These are phyloP conservation scores for Rhododendron mucronatum DNA, from an alignment of 148 eudicot genomes.

Conservation along the genomic window DNA sequence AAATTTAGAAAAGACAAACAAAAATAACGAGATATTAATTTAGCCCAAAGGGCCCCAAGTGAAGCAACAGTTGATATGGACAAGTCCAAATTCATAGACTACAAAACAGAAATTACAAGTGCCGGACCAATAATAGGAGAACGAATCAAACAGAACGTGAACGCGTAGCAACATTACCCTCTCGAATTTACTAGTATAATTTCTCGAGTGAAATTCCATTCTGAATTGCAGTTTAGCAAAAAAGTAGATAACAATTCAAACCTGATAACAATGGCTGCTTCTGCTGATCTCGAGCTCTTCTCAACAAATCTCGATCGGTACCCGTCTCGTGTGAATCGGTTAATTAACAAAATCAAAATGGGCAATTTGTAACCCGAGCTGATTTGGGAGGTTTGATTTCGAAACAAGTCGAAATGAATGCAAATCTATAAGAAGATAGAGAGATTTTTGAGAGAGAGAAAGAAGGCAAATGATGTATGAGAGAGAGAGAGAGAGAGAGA, in stretches of 20 bases:
- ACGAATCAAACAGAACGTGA: neutral
- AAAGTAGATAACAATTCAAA: neutral
- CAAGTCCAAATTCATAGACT: neutral
- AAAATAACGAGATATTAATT: neutral
- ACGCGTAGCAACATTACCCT: neutral
- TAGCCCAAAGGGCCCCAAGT: neutral
- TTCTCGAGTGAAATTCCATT: neutral
- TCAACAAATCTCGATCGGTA: neutral
- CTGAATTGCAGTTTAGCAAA: neutral
- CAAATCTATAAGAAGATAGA: conserved; percentile 28
- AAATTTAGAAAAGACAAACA: too few species aligned
- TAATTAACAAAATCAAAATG: neutral
- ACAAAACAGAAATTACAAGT: neutral
- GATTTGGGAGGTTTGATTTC: neutral
- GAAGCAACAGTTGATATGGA: neutral
- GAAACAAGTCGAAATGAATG: conserved; percentile 32
- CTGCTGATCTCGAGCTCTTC: neutral
- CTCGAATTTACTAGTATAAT: neutral
- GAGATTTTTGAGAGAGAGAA: conserved; percentile 2
- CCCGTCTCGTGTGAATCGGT: neutral
- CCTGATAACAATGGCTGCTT: conserved; percentile 6
- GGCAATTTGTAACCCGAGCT: neutral
- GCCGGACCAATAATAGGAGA: neutral
- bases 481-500: conserved; percentile 8
- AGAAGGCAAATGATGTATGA: conserved; percentile 9